Conservation (phyloP, 805 yeast species). For the Nakazawaea laoshanensis region DNA sequence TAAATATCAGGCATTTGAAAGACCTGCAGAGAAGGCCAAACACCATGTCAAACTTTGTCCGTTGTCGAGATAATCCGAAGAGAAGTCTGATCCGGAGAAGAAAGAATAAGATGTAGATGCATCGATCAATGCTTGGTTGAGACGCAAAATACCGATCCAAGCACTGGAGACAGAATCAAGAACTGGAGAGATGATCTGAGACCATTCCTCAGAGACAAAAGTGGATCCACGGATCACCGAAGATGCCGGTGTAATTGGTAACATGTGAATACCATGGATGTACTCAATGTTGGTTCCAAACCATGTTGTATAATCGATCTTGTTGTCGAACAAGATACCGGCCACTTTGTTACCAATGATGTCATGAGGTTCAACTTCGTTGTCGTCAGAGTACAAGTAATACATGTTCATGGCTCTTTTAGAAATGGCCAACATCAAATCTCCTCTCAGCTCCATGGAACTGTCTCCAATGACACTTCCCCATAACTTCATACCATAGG, state of each 20-base stretch:
- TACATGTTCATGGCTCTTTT: slow-evolving; percentile 45
- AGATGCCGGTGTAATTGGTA: slow-evolving; percentile 64
- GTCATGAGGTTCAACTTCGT: slow-evolving; percentile 45
- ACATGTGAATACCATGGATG: slow-evolving; percentile 73
- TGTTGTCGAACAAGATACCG: slow-evolving; percentile 69
- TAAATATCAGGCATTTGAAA: slow-evolving; percentile 20
- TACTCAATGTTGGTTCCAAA: slow-evolving; percentile 68
- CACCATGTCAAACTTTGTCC: slow-evolving; percentile 91
- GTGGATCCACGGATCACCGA: slow-evolving; percentile 45
- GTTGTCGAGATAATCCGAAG: slow-evolving; percentile 52
- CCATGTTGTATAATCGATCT: slow-evolving; percentile 65
- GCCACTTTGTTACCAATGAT: slow-evolving; percentile 58
- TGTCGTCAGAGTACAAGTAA: slow-evolving; percentile 45
- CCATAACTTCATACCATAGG: slow-evolving; percentile 61
- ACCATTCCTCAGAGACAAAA: slow-evolving; percentile 62
- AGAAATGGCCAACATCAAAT: slow-evolving; percentile 54
- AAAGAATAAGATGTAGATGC: slow-evolving; percentile 55
- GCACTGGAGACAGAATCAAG: slow-evolving; percentile 49
- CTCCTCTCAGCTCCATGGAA: slow-evolving; percentile 44
- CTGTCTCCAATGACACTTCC: slow-evolving; percentile 46
- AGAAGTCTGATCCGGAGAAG: slow-evolving; percentile 49
- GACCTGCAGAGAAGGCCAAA: slow-evolving; percentile 61
- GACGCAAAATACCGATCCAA: slow-evolving; percentile 65
- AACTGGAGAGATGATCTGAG: slow-evolving; percentile 33
- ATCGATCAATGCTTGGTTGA: slow-evolving; percentile 68